Conservation (phyloP, 1,284 basidiomycete genomes). For the Volvariella volvacea region DNA sequence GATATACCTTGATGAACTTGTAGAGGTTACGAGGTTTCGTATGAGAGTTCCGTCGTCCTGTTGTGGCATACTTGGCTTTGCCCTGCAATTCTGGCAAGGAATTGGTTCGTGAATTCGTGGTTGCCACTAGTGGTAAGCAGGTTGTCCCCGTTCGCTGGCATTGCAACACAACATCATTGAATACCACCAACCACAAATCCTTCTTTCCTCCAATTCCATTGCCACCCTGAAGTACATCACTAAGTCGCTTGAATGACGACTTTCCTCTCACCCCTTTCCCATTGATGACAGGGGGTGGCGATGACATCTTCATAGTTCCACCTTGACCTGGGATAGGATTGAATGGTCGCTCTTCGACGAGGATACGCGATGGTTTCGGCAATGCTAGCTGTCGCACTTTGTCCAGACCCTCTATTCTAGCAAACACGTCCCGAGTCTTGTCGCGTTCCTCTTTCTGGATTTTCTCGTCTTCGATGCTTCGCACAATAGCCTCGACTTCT, state of each 20-base stretch:
- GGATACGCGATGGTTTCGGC: conserved; percentile 81
- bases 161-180: conserved; percentile 91
- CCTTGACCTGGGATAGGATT: conserved; percentile 12
- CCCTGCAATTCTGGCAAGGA: conserved; percentile 76
- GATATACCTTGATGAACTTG: conserved; percentile 71
- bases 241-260: conserved; percentile 78
- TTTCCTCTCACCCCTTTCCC: conserved; percentile 65
- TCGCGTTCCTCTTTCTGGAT: conserved; percentile 93
- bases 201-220: conserved; percentile 66
- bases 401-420: conserved; percentile 92
- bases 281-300: conserved; percentile 47
- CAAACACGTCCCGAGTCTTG: conserved; percentile 89
- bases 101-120: conserved; percentile 60
- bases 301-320: conserved; percentile 32
- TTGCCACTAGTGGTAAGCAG: conserved; percentile 73
- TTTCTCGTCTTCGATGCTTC: conserved; percentile 97
- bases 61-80: conserved; percentile 75
- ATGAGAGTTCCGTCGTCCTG: conserved; percentile 63
- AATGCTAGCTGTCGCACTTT: conserved; percentile 82
- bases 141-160: conserved; percentile 91
- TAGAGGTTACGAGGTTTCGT: conserved; percentile 86
- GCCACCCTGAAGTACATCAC: conserved; percentile 62
- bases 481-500: conserved; percentile 92
- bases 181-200: conserved; percentile 91
- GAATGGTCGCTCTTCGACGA: conserved; percentile 78